These are phyloP conservation scores for Ensete glaucum DNA, from an alignment of 176 grass and related monocot species.

Conservation along the genomic window DNA sequence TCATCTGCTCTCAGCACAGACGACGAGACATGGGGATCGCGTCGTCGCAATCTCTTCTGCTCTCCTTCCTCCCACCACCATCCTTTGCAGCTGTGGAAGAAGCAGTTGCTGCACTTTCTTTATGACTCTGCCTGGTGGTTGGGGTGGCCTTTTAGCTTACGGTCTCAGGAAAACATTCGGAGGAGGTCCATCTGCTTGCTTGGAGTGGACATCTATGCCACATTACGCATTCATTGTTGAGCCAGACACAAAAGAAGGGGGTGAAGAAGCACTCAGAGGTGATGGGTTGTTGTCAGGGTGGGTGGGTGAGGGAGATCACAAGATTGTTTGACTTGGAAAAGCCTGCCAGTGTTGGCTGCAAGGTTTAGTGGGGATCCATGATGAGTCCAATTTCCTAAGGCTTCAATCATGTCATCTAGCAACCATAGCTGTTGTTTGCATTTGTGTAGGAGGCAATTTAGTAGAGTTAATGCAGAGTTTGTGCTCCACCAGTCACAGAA, in stretches of 20 bases:
- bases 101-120: background rate
- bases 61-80: background rate
- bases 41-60: too few relatives aligned
- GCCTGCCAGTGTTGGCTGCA: background rate
- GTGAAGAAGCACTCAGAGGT: background rate
- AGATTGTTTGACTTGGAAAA: background rate
- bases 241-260: background rate
- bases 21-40: too few relatives aligned
- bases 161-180: background rate
- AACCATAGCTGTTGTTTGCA: background rate
- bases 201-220: background rate
- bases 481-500: background rate
- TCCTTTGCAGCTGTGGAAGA: background rate
- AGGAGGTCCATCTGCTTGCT: background rate
- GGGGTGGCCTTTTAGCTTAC: background rate
- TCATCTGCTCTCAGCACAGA: background rate
- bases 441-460: background rate
- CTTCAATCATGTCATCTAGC: background rate
- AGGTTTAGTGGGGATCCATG: slow-evolving; percentile 1
- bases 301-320: background rate
- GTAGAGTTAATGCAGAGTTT: background rate
- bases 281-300: background rate
- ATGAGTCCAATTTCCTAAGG: background rate
- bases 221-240: background rate
- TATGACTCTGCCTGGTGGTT: background rate